phyloP scores from a whole-genome alignment of 805 yeast species.

The Priceomyces fermenticarens region DNA sequence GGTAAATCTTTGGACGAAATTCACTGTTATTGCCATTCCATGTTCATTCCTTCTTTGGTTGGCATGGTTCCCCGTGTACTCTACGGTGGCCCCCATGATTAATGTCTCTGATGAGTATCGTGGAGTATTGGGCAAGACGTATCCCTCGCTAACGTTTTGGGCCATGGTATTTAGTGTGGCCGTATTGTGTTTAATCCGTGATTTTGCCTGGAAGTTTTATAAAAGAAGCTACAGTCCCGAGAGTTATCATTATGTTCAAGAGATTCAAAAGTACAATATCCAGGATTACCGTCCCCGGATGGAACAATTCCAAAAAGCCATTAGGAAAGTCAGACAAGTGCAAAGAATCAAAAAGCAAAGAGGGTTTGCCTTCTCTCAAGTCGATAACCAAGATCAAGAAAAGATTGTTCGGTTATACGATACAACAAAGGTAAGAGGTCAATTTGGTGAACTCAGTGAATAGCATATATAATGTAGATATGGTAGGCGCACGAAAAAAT shows the following conservation, averaged over 20 bases:
- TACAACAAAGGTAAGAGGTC: slow-evolving; percentile 81
- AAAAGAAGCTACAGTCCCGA: slow-evolving; percentile 91
- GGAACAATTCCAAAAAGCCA: slow-evolving; percentile 96
- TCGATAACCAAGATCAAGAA: slow-evolving; percentile 86
- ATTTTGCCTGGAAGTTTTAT: slow-evolving; percentile 90
- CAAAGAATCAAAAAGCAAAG: slow-evolving; percentile 97
- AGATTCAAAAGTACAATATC: slow-evolving; percentile 90
- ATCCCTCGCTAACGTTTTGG: slow-evolving; percentile 82
- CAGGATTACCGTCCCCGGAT: slow-evolving; percentile 94
- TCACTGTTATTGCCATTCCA: slow-evolving; percentile 87
- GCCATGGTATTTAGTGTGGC: slow-evolving; percentile 75
- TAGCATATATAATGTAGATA: no score
- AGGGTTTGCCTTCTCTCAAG: slow-evolving; percentile 97
- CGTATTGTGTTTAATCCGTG: slow-evolving; percentile 75
- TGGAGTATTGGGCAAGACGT: slow-evolving; percentile 75
- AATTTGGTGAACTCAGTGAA: slow-evolving; percentile 52
- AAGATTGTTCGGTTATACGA: slow-evolving; percentile 90
- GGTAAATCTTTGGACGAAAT: slow-evolving; percentile 93
- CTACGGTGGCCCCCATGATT: slow-evolving; percentile 77
- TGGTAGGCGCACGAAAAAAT: no score
- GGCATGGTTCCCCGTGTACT: slow-evolving; percentile 80
- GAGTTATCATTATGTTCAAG: slow-evolving; percentile 92
- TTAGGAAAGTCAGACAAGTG: slow-evolving; percentile 95
- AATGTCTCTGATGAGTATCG: slow-evolving; percentile 79
- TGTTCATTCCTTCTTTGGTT: slow-evolving; percentile 89